Conservation (phyloP, 331 rosid species). For the Rhamnella rubrinervis region DNA sequence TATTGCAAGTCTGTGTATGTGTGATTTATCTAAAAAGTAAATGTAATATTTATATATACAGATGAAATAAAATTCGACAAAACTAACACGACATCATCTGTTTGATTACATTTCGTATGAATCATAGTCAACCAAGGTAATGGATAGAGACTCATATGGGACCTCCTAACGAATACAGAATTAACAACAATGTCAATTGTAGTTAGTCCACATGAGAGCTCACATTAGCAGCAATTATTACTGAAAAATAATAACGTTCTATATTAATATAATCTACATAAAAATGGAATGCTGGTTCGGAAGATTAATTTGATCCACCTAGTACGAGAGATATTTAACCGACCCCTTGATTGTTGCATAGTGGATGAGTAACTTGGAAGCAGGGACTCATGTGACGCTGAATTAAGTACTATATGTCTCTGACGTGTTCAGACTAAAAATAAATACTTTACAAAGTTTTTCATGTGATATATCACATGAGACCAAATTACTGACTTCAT, state of each 20-base stretch:
- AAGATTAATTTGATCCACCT: not conserved
- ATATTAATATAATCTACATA: not conserved
- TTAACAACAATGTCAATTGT: not conserved
- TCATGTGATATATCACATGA: slow-evolving; percentile 71
- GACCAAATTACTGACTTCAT: slow-evolving; percentile 37
- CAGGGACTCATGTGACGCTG: slow-evolving; percentile 64
- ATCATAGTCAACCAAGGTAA: not conserved
- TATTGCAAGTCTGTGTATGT: slow-evolving; percentile 10
- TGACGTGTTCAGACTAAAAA: slow-evolving; percentile 36
- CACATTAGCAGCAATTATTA: too few species aligned
- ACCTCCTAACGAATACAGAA: not conserved
- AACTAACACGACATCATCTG: not conserved
- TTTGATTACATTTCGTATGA: not conserved
- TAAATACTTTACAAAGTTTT: slow-evolving; percentile 32
- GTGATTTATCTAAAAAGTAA: not conserved
- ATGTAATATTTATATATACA: not conserved
- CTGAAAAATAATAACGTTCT: too few species aligned
- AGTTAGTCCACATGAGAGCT: too few species aligned
- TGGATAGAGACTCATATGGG: not conserved
- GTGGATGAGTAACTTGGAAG: slow-evolving; percentile 47
- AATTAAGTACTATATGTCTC: slow-evolving; percentile 37
- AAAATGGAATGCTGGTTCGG: not conserved
- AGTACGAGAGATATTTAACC: not conserved
- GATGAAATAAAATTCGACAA: not conserved
- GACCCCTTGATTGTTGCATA: slow-evolving; percentile 26